Evolutionary conservation across 768 basidiomycete genomes (phyloP), one percentile per base, ranked within the genome.

Genomic region (Trametes cubensis): DNA sequence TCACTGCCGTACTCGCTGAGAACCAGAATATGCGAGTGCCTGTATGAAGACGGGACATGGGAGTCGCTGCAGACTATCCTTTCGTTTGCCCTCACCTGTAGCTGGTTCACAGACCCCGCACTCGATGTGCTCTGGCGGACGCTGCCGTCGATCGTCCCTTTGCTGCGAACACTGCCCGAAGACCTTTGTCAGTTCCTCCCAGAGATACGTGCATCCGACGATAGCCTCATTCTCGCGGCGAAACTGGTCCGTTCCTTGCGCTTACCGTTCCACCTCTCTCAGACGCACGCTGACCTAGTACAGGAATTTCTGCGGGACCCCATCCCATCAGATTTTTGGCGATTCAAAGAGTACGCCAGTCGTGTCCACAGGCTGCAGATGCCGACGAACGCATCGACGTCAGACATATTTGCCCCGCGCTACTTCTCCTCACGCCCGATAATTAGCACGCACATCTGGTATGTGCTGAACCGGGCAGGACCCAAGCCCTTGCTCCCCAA

Each of bases 111-210:
- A 8, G 40, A 25, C 7, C 39, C 52, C 3, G 52, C 52, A 6
- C 52, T 54, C 40, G 40, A 42, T 20, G 23, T n/a, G 40, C 39
- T 42, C n/a, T 54, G 52, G 52, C 52, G 25, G 11, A 25, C 39
- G 34, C 23, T 54, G 6, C 21, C 40, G 3, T 54, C 39, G 5
- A n/a, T 54, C 41, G 52, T 18, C 5, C 52, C 41, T 15, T 23
- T 54, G 15, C 40, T 42, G 25, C 40, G 18, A 23, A 54, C 40
- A 1, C 14, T 54, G 3, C 52, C 52, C 4, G 18, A 41, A 17
- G 52, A 42, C 52, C 40, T 54, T 21, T 26, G 21, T 26, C 23
- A 28, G 8, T 49, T 30, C 48, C 17, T 8, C 6, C 48, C 23
- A 25, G 48, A 28, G 17, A 26, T 23, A 25, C 48, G 48, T 28